Base-by-base conservation (phyloP, 805 yeast genomes). In the Cyberlindnera mississippiensis region DNA sequence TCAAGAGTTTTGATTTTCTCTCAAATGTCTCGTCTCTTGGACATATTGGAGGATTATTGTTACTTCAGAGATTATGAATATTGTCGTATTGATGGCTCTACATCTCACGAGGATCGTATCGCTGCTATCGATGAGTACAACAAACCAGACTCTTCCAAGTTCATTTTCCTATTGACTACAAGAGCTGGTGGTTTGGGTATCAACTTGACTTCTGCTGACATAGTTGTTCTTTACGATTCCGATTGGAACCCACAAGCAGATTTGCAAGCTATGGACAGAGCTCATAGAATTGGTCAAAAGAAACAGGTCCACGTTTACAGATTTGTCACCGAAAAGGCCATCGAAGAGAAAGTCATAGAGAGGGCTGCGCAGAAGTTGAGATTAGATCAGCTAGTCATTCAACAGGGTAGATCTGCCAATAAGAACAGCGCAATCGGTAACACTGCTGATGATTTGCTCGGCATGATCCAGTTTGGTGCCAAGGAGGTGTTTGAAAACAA, bases 161-260 rank as follows among this genome's bases (percentile, higher is more conserved):
- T 91, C 57, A 71, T 90, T 6, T 90, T 90, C 54, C 65, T 90
- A 49, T 68, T 90, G 46, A 90, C 98, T 1, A 90, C 98, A 0
- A 80, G 98, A 65, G 97, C 98, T 6, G 98, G 98, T 63, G 98
- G 98, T 9, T 72, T 90, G 41, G 98, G 98, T 56, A 90, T 90
- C 57, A 90, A 91, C 59, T 72, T 90, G 58, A 91, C 96, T 1
- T 78, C 87, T 8, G 98, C 98, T 2, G 96, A 90, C 60, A 80
- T 85, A 33, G 98, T 90, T 37, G 76, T 90, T 4, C 63, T 90
- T 20, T 91, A 78, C 59, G 98, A 90, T 62, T 85, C 95, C 0
- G 98, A 90, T 66, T 90, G 98, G 98, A 90, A 90, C 59, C 98
- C 98, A 2, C 98, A 90, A 60, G 97, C 96, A 0, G 98, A 90